A percentile compares a stretch with the other conserved stretches of the same genome.
Evolutionary conservation across 2,329 filamentous ascomycete genomes (phyloP).

Genomic region (Epichloe aotearoae): DNA sequence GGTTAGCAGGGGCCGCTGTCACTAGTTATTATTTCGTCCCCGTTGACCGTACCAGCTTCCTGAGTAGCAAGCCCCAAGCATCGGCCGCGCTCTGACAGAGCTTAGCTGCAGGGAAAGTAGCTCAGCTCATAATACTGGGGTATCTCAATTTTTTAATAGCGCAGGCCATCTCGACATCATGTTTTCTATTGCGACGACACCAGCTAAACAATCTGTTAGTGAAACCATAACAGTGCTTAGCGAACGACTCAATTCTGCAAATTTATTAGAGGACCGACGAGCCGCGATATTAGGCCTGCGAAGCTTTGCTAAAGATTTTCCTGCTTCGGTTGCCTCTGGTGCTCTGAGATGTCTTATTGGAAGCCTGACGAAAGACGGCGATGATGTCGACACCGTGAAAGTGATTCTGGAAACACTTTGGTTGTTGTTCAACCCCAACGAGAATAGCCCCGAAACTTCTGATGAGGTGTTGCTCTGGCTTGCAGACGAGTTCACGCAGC

Average conservation of each 20-base stretch:
- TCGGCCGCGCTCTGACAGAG: not conserved
- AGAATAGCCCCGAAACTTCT: slow-evolving; percentile 74
- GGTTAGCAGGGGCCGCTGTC: no score
- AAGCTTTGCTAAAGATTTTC: slow-evolving; percentile 93
- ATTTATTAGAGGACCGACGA: slow-evolving; percentile 83
- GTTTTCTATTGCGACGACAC: slow-evolving; percentile 57
- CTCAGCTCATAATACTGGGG: not conserved
- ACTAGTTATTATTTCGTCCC: no score
- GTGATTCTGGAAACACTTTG: slow-evolving; percentile 88
- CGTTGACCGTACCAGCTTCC: not conserved
- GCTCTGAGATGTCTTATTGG: slow-evolving; percentile 80
- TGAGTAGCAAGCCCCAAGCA: not conserved
- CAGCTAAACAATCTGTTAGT: slow-evolving; percentile 88
- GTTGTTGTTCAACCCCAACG: slow-evolving; percentile 70
- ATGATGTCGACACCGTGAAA: slow-evolving; percentile 94
- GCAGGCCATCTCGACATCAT: slow-evolving; percentile 24
- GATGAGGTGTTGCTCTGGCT: slow-evolving; percentile 94
- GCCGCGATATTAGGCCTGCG: slow-evolving; percentile 85
- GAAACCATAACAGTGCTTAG: slow-evolving; percentile 89
- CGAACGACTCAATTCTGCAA: slow-evolving; percentile 75
- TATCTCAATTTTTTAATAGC: slow-evolving; percentile 15
- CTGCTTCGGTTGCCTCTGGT: slow-evolving; percentile 87
- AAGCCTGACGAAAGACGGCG: slow-evolving; percentile 72
- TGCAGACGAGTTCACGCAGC: slow-evolving; percentile 94
- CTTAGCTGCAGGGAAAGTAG: not conserved